Evolutionary conservation across 371 early-diverging fungal species (phyloP).

Genomic region (Mucor mucedo): DNA sequence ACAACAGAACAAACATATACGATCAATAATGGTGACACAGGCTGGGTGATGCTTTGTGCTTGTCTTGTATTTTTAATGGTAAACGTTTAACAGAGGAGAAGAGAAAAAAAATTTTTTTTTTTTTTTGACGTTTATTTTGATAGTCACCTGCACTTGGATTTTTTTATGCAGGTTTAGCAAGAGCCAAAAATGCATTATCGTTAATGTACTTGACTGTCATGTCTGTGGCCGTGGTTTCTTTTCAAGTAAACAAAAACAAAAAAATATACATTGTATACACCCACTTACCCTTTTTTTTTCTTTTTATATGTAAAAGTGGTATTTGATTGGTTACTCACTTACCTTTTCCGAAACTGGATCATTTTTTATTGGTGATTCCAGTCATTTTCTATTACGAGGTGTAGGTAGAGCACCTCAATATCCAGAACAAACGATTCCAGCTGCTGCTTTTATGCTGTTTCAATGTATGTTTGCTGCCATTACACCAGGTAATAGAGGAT

Average conservation of each 20-base stretch:
- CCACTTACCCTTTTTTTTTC: neutral
- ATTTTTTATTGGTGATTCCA: slow-evolving; percentile 80
- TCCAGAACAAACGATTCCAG: slow-evolving; percentile 58
- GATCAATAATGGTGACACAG: slow-evolving; percentile 67
- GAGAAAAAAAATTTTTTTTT: neutral
- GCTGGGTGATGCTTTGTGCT: slow-evolving; percentile 66
- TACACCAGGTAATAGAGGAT: slow-evolving; percentile 67
- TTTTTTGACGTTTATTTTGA: neutral
- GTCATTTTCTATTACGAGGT: slow-evolving; percentile 49
- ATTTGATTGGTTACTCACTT: slow-evolving; percentile 84
- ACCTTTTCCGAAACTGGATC: slow-evolving; percentile 75
- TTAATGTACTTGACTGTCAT: slow-evolving; percentile 82
- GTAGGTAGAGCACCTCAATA: slow-evolving; percentile 45
- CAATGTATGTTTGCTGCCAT: slow-evolving; percentile 79
- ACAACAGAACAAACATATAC: slow-evolving; percentile 5
- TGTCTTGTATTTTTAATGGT: slow-evolving; percentile 55
- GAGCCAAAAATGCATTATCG: slow-evolving; percentile 80
- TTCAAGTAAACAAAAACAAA: slow-evolving; percentile 54
- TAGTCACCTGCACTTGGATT: slow-evolving; percentile 73
- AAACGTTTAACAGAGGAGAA: too few species aligned
- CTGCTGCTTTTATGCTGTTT: slow-evolving; percentile 67
- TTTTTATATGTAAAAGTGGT: slow-evolving; percentile 61
- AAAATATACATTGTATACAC: neutral
- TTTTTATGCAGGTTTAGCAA: slow-evolving; percentile 86
- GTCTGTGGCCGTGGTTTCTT: slow-evolving; percentile 80